phyloP scores from a whole-genome alignment of 202 grass and related monocot species.

The Saccharum hybrid region DNA sequence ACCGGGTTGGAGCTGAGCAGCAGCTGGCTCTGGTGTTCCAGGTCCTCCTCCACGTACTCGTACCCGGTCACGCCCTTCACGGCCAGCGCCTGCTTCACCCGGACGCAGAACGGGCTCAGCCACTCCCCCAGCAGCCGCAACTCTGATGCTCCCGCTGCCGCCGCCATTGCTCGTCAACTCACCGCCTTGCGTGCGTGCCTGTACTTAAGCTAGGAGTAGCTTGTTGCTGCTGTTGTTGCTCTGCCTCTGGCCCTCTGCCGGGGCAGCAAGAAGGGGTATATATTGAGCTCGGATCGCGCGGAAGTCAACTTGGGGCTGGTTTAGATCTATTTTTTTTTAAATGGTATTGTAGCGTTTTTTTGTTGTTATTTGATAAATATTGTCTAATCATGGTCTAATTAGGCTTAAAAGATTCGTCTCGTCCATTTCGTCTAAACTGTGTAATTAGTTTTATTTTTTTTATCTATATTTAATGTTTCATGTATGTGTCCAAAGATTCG shows the following conservation, averaged over 20 bases:
- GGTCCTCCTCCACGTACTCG: constrained; percentile 45
- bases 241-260: background rate
- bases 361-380: too few species aligned
- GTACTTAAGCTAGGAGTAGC: too few species aligned
- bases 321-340: too few species aligned
- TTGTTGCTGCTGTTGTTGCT: background rate
- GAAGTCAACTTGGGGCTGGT: too few species aligned
- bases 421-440: too few species aligned
- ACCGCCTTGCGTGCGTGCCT: too few species aligned
- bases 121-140: constrained; percentile 32
- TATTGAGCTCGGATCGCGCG: background rate
- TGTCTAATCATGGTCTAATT: too few species aligned
- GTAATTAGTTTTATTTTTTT: too few species aligned
- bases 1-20: constrained; percentile 26
- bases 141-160: background rate
- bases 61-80: constrained; percentile 30
- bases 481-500: too few species aligned
- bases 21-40: constrained; percentile 44
- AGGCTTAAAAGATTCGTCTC: too few species aligned
- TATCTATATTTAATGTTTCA: too few species aligned
- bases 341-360: too few species aligned
- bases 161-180: background rate
- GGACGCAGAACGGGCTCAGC: constrained; percentile 33
- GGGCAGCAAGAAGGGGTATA: background rate
- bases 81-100: constrained; percentile 37